A percentile compares a stretch with the other conserved stretches of the same genome.
These are phyloP conservation scores for Penicillium hesseltinei DNA, from an alignment of 2,329 filamentous ascomycete species.

Conservation along the genomic window DNA sequence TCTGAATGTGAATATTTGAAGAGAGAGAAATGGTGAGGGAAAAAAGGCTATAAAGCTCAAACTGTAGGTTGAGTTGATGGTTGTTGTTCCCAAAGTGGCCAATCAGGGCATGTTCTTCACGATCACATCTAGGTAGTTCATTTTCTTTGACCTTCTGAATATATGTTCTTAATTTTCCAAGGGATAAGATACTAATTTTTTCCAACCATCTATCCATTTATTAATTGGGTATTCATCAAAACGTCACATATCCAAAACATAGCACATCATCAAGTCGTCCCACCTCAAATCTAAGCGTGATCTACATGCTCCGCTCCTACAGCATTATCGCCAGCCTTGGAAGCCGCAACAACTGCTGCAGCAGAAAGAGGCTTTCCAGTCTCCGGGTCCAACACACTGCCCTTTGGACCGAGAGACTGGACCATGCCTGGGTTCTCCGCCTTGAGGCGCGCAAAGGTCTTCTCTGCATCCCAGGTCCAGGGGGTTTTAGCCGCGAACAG, in stretches of 20 bases:
- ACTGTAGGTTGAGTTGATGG: constrained; percentile 42
- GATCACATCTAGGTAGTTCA: neutral
- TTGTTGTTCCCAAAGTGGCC: constrained; percentile 33
- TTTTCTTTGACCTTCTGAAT: neutral
- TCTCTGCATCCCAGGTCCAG: constrained; percentile 71
- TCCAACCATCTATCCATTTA: neutral
- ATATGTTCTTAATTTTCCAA: neutral
- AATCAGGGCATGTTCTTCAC: constrained; percentile 15
- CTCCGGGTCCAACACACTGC: constrained; percentile 35
- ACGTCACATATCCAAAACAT: neutral
- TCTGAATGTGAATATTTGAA: neutral
- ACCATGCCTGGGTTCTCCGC: constrained; percentile 57
- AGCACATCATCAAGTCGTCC: neutral
- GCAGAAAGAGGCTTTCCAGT: constrained; percentile 22
- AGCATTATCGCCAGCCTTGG: constrained; percentile 7
- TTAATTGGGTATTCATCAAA: neutral
- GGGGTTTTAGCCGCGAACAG: constrained; percentile 66
- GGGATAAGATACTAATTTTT: no score
- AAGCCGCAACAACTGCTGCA: constrained; percentile 1
- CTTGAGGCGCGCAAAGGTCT: constrained; percentile 61
- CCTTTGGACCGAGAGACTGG: constrained; percentile 37
- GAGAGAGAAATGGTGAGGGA: neutral
- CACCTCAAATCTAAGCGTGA: constrained; percentile 4
- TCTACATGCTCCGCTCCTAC: constrained; percentile 21
- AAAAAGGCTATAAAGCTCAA: constrained; percentile 43